Percentiles rank a stretch among this genome's conserved stretches.
Conservation (phyloP, 148 eudicot species). For the Euryodendron excelsum region DNA sequence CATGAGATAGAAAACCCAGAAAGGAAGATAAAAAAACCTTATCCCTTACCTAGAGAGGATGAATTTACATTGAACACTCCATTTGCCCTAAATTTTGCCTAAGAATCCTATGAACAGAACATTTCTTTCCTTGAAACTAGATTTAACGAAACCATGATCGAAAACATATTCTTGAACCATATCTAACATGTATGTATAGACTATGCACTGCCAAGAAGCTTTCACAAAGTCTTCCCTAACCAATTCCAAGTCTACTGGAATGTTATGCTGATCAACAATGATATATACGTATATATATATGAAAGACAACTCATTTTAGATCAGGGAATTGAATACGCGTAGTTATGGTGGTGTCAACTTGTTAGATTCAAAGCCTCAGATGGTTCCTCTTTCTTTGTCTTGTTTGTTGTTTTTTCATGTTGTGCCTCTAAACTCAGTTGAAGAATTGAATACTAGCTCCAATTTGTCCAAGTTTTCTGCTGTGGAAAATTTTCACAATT, state of each 20-base stretch:
- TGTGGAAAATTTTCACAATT: no score
- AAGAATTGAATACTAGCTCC: no score
- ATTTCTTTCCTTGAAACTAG: neutral
- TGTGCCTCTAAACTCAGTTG: neutral
- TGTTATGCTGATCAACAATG: neutral
- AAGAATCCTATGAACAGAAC: neutral
- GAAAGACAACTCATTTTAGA: neutral
- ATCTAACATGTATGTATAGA: no score
- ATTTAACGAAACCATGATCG: neutral
- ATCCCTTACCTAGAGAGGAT: no score
- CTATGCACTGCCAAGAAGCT: neutral
- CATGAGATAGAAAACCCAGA: neutral
- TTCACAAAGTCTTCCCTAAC: neutral
- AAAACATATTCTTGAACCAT: no score
- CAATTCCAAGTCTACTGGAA: neutral
- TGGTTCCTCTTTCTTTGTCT: no score
- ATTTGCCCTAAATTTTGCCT: neutral
- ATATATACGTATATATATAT: neutral
- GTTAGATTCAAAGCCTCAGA: no score
- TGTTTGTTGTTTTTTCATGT: neutral
- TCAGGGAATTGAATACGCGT: neutral
- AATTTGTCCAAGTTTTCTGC: no score
- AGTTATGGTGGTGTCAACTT: neutral
- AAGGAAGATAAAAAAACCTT: neutral
- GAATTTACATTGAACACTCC: neutral